phyloP scores from a whole-genome alignment of 73 alveolate species.

The Paramecium sonneborni region DNA sequence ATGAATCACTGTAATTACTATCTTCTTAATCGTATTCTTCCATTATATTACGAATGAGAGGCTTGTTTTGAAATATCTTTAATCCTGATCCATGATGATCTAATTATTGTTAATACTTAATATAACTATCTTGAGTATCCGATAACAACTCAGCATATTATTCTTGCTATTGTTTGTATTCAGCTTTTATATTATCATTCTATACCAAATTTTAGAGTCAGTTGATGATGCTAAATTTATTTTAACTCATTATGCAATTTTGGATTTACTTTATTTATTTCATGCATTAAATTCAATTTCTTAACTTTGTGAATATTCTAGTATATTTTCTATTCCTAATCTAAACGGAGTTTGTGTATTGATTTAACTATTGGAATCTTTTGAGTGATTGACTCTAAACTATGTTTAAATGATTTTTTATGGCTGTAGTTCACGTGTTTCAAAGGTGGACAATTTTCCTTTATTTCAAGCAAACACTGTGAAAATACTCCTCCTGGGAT shows the following conservation, averaged over 20 bases:
- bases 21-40: neutral
- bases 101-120: neutral
- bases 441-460: neutral
- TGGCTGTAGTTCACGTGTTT: neutral
- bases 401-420: neutral
- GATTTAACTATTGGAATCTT: neutral
- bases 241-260: neutral
- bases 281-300: conserved; percentile 11
- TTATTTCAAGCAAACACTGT: neutral
- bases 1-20: neutral
- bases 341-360: neutral
- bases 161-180: neutral
- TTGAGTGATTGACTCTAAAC: neutral
- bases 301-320: neutral
- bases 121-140: neutral
- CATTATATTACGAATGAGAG: neutral
- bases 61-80: neutral
- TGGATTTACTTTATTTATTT: conserved; percentile 10
- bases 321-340: conserved; percentile 10
- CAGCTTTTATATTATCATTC: neutral
- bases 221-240: neutral
- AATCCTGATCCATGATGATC: neutral
- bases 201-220: conserved; percentile 14
- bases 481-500: neutral
- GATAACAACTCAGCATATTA: neutral